Evolutionary conservation across 495 filamentous ascomycete genomes (phyloP), one percentile per base, ranked within the genome.

Genomic region (Penicillium paradoxum): DNA sequence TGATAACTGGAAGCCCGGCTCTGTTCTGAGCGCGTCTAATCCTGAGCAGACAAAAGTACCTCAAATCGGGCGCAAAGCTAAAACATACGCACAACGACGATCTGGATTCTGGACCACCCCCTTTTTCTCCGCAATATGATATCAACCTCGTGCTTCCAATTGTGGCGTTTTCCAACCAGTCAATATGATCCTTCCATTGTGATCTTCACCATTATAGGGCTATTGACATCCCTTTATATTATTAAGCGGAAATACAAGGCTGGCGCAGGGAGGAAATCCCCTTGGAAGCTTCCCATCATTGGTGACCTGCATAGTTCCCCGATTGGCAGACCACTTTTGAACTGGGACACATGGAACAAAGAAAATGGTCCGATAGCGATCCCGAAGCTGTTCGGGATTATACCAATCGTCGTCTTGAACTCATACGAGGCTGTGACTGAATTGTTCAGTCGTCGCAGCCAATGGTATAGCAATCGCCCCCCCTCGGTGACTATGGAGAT

Each of bases 401-500:
- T 68, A 2, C 65, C 65, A 0, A 65, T 68, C 15, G 62, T 68
- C 30, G 57, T 68, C 0, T 38, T 68, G 13, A 68, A 65, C 29
- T 63, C 65, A 0, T 46, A 38, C 14, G 63, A 64, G 29, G 60
- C 63, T n/a, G 66, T 64, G n/a, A 64, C 58, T 0, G 66, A 69
- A 34, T 30, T 69, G 8, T 66, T 69, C 57, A 64, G 63, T 21
- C 60, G 56, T 24, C 66, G 66, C 53, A 69, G 66, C 17, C 66
- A 64, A 29, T 68, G 65, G 65, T 68, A 68, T 43, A 64, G 60
- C 52, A 69, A 69, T 34, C 63, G 66, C 0, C 66, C 63, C 7
- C 37, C 60, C 11, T 66, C 63, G 4, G 61, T 69, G 2, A 69
- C 52, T 48, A 69, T 69, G 66, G 59, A 66, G 33, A 68, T 65